Conservation (phyloP, 139 green algal species). For the Chloropicon primus region DNA sequence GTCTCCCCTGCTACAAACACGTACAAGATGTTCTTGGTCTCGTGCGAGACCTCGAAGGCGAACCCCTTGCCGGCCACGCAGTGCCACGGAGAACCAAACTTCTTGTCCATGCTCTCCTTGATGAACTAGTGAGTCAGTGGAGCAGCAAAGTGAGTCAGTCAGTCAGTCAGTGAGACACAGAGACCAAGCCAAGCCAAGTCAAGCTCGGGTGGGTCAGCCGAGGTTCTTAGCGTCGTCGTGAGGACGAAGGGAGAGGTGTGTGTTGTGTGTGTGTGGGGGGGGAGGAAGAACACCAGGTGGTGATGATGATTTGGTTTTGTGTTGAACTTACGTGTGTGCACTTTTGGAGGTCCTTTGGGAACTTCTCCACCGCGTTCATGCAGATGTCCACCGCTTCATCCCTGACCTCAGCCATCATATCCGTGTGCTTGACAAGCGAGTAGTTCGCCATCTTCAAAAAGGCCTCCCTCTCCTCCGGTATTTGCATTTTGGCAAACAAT, state of each 20-base stretch:
- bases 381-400: constrained; percentile 51
- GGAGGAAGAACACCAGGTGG: too few relatives aligned
- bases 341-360: constrained; percentile 60
- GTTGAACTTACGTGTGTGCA: constrained; percentile 51
- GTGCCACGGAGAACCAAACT: constrained; percentile 80
- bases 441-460: constrained; percentile 52
- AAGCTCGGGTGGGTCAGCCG: too few relatives aligned
- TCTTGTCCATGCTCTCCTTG: constrained; percentile 86
- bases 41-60: constrained; percentile 69
- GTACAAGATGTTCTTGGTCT: constrained; percentile 75
- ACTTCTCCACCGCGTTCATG: constrained; percentile 66
- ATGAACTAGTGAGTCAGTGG: constrained; percentile 42
- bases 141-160: not conserved
- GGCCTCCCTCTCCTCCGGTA: constrained; percentile 16
- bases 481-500: not conserved
- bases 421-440: constrained; percentile 59
- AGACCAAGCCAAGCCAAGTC: too few relatives aligned
- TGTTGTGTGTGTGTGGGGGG: too few relatives aligned
- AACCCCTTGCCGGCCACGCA: constrained; percentile 70
- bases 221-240: too few relatives aligned
- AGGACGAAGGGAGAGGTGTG: not conserved
- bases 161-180: too few relatives aligned
- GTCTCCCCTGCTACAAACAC: constrained; percentile 63
- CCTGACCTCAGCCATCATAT: constrained; percentile 70
- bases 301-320: too few relatives aligned